These are phyloP conservation scores for Nidularia pulvinata DNA, from an alignment of 768 basidiomycete species.

Conservation along the genomic window DNA sequence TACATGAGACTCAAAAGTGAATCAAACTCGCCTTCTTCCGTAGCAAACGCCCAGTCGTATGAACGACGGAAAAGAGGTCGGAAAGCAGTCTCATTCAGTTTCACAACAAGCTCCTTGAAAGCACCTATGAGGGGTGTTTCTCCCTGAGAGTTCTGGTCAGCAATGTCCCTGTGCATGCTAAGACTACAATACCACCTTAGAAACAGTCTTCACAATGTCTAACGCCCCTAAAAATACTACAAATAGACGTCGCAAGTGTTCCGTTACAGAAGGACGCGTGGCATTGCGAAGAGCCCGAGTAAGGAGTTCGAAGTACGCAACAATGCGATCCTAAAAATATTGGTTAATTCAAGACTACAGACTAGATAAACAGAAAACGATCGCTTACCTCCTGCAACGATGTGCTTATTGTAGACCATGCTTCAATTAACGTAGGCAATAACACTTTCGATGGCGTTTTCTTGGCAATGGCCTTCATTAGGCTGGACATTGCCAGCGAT, in stretches of 20 bases:
- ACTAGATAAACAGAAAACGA: not conserved
- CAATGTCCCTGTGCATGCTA: not conserved
- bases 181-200: not conserved
- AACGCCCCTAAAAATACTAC: conserved; percentile 81
- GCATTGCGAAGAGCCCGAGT: conserved; percentile 65
- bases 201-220: conserved; percentile 41
- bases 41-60: conserved; percentile 93
- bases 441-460: conserved; percentile 66
- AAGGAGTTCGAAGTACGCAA: conserved; percentile 70
- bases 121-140: conserved; percentile 58
- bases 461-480: conserved; percentile 72
- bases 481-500: conserved; percentile 28
- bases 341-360: not conserved
- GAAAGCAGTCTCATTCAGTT: conserved; percentile 92
- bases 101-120: conserved; percentile 88
- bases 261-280: conserved; percentile 60
- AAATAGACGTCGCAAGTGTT: conserved; percentile 68
- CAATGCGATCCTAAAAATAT: conserved; percentile 24
- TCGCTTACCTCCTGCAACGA: conserved; percentile 30
- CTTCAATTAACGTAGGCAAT: conserved; percentile 59
- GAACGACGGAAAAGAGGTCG: conserved; percentile 87
- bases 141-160: conserved; percentile 31
- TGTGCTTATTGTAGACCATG: conserved; percentile 45
- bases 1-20: not conserved
- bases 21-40: conserved; percentile 39